Evolutionary conservation across 768 basidiomycete genomes (phyloP), one percentile per base, ranked within the genome.

Genomic region (Thelephora aurantiotincta): DNA sequence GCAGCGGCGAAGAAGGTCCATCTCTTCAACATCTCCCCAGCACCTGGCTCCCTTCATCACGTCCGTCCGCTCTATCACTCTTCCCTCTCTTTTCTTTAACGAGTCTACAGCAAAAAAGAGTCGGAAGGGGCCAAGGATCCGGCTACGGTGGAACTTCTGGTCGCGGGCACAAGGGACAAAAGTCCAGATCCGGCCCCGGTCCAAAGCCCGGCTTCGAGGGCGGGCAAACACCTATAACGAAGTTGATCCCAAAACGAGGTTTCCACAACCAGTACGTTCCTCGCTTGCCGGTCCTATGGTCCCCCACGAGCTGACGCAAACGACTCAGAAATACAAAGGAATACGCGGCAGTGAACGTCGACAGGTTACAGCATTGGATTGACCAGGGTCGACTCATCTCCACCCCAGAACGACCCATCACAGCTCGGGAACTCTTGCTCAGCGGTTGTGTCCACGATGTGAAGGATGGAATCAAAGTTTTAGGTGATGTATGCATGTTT

Each of bases 121-220:
- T 92, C 22, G 94, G 96, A 58, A 73, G 94, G 58, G 94, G 94
- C 58, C 85, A 89, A 67, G 88, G 88, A 26, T 91, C 90, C 2
- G 84, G 85, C 22, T 77, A 84, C 50, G 96, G 96, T 53, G 82
- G 90, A 51, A 97, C 94, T 1, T 83, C 93, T 9, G 90, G 90
- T 54, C 75, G 90, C 48, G 96, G 96, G 65, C 76, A 87, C 63
- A 99, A 99, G 57, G 96, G 96, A 55, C 91, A 94, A 65, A 93
- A 92, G 50, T 82, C 96, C 34, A 79, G 94, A 52, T 78, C 89
- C 4, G 93, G 93, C 1, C 79, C 82, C 50, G 87, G 90, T 4
- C 80, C 77, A 26, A 76, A 73, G 55, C 71, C 77, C 22, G 82
- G 88, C 5, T 99, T 97, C 53, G 96, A 97, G 64, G 96, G 96